phyloP scores from a whole-genome alignment of 768 basidiomycete genomes.

The Fomitopsis pulvina region DNA sequence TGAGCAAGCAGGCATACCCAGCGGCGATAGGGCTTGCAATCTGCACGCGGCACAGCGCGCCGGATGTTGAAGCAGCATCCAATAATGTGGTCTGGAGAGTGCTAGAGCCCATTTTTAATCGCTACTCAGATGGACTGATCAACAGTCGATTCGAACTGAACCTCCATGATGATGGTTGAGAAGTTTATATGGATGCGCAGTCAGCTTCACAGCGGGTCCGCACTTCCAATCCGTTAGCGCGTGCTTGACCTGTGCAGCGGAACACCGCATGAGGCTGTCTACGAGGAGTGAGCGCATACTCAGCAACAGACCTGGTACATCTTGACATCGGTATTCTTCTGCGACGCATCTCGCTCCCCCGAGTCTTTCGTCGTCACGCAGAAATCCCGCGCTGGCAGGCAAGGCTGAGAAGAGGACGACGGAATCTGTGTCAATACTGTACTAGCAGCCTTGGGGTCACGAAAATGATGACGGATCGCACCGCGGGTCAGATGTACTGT shows the following conservation, averaged over 20 bases:
- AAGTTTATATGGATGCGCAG: constrained; percentile 16
- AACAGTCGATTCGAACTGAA: not conserved
- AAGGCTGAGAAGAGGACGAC: constrained; percentile 29
- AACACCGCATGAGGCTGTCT: not conserved
- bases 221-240: constrained; percentile 21
- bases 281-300: too few species aligned
- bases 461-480: too few species aligned
- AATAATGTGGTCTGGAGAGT: constrained; percentile 14
- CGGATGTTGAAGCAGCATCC: constrained; percentile 13
- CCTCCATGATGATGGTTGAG: constrained; percentile 22
- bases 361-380: constrained; percentile 25
- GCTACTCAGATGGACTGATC: not conserved
- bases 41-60: constrained; percentile 6
- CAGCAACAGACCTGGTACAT: constrained; percentile 26
- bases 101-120: constrained; percentile 9
- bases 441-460: too few species aligned
- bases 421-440: too few species aligned
- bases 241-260: constrained; percentile 8
- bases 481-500: too few species aligned
- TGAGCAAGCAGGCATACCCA: constrained; percentile 7
- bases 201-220: too few species aligned
- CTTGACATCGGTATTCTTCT: constrained; percentile 31
- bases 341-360: constrained; percentile 33
- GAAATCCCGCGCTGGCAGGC: constrained; percentile 25
- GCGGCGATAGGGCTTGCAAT: constrained; percentile 11